Conservation (phyloP, 306 rosid genomes). For the Ormosia emarginata region DNA sequence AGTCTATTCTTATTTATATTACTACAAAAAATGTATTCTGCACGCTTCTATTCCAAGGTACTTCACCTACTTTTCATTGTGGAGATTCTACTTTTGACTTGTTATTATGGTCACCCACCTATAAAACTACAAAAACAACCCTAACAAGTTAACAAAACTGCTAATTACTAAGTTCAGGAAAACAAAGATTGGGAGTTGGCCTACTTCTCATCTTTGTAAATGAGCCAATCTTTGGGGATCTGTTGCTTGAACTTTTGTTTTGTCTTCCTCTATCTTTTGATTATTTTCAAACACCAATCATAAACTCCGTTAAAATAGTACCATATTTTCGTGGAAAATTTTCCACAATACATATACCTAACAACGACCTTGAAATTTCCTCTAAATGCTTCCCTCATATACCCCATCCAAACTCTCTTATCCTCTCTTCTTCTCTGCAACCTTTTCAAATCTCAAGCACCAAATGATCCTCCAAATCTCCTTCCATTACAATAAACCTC, state of each 20-base stretch:
- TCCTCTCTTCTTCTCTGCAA: slow-evolving; percentile 33
- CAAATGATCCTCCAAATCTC: slow-evolving; percentile 35
- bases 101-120: background rate
- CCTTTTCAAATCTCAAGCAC: slow-evolving; percentile 8
- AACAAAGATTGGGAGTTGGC: slow-evolving; percentile 25
- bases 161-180: background rate
- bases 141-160: background rate
- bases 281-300: slow-evolving; percentile 43
- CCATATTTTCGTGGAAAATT: background rate
- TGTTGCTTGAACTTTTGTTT: slow-evolving; percentile 28
- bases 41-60: background rate
- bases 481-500: slow-evolving; percentile 25
- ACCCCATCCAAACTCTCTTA: background rate
- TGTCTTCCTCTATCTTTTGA: slow-evolving; percentile 14
- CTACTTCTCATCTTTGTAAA: slow-evolving; percentile 4
- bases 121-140: background rate
- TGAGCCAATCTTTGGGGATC: slow-evolving; percentile 6
- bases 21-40: background rate
- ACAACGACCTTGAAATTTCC: slow-evolving; percentile 27
- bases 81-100: slow-evolving; percentile 15
- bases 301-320: background rate
- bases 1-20: background rate
- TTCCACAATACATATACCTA: slow-evolving; percentile 18
- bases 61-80: slow-evolving; percentile 26
- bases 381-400: background rate